Percentiles rank a stretch among this genome's conserved stretches.
Evolutionary conservation across 306 rosid species (phyloP).

Genomic region (Alnus rubra): DNA sequence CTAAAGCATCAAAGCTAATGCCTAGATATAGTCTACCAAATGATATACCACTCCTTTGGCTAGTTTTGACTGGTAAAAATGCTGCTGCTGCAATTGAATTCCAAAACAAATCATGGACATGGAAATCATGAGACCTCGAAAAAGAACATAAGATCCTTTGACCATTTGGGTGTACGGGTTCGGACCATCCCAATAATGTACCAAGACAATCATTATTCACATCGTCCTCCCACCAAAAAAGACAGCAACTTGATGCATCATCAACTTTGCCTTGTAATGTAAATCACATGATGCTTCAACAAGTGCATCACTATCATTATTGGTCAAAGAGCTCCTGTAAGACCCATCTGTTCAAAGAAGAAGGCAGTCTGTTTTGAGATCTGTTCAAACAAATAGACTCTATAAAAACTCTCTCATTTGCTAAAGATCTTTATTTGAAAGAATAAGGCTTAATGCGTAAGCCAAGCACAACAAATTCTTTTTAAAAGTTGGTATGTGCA

Average conservation of each 20-base stretch:
- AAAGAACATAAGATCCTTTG: conserved; percentile 1
- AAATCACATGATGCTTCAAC: not conserved
- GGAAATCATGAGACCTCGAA: not conserved
- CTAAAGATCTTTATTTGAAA: too few species aligned
- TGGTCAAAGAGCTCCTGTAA: too few species aligned
- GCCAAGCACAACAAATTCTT: not conserved
- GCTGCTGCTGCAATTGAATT: not conserved
- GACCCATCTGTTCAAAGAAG: too few species aligned
- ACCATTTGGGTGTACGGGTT: not conserved
- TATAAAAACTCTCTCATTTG: too few species aligned
- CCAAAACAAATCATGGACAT: not conserved
- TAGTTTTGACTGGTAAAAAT: not conserved
- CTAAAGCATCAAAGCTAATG: not conserved
- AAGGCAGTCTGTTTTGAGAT: not conserved
- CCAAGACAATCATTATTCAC: not conserved
- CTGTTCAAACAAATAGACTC: too few species aligned
- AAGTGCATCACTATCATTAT: not conserved
- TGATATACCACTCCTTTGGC: too few species aligned
- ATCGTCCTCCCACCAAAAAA: not conserved
- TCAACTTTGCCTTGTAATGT: conserved; percentile 9
- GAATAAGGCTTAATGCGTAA: not conserved
- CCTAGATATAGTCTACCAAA: not conserved
- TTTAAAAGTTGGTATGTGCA: not conserved
- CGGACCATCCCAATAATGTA: not conserved
- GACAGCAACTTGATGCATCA: not conserved